A percentile compares a stretch with the other conserved stretches of the same genome.
These are phyloP conservation scores for Tubosaeta brunneosetosa DNA, from an alignment of 768 basidiomycete species.

Conservation along the genomic window DNA sequence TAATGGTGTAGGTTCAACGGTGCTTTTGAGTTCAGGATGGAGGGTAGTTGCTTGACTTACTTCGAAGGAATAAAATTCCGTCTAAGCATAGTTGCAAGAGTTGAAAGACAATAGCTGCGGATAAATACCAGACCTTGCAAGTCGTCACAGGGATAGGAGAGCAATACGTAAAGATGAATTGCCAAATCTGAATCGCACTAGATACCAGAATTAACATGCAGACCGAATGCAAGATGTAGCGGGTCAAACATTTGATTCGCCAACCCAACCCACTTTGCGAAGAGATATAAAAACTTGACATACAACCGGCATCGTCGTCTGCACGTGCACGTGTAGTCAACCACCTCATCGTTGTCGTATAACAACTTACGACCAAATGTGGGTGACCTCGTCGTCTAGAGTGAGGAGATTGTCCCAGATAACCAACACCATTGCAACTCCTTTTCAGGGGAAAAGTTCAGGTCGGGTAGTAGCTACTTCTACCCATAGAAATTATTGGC, in stretches of 20 bases:
- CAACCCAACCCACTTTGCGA: constrained; percentile 22
- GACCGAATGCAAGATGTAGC: not conserved
- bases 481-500: not conserved
- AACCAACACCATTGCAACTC: constrained; percentile 5
- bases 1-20: not conserved
- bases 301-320: constrained; percentile 7
- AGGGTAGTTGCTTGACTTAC: constrained; percentile 7
- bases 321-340: not conserved
- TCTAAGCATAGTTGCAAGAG: constrained; percentile 14
- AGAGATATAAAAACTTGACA: constrained; percentile 20
- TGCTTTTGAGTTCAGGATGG: not conserved
- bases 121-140: constrained; percentile 3
- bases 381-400: constrained; percentile 12
- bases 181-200: constrained; percentile 5
- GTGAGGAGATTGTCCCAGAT: constrained; percentile 17
- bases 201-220: constrained; percentile 2
- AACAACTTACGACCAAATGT: constrained; percentile 22
- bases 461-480: not conserved
- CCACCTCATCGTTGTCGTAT: not conserved
- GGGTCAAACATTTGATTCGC: constrained; percentile 10
- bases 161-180: not conserved
- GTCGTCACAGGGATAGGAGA: not conserved
- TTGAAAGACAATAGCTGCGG: constrained; percentile 4
- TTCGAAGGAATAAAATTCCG: constrained; percentile 14
- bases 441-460: constrained; percentile 1